A percentile compares a stretch with the other conserved stretches of the same genome.
Evolutionary conservation across 2,329 filamentous ascomycete genomes (phyloP).

Genomic region (Lachnellula hyalina): DNA sequence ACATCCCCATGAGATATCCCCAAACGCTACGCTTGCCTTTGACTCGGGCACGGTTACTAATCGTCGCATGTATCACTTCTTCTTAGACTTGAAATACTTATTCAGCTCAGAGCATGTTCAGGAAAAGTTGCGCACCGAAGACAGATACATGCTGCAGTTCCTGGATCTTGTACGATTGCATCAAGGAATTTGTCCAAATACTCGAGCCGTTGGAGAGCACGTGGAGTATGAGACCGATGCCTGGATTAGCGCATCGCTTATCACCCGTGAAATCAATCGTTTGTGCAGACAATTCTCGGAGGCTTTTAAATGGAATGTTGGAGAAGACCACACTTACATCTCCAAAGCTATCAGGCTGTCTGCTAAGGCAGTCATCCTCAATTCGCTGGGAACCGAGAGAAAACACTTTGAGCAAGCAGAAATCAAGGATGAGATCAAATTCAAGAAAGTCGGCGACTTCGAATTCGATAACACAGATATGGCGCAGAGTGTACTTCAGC

Average conservation of each 20-base stretch:
- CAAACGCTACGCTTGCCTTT: conserved; percentile 81
- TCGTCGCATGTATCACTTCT: conserved; percentile 94
- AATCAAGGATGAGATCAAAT: conserved; percentile 78
- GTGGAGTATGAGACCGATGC: conserved; percentile 97
- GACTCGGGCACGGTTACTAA: conserved; percentile 95
- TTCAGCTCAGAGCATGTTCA: conserved; percentile 86
- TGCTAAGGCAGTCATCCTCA: conserved; percentile 78
- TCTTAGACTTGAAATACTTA: conserved; percentile 86
- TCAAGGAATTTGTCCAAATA: conserved; percentile 93
- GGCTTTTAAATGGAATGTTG: conserved; percentile 67
- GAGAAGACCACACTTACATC: conserved; percentile 62
- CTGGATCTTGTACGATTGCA: conserved; percentile 92
- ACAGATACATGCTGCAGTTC: conserved; percentile 88
- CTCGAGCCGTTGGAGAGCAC: conserved; percentile 87
- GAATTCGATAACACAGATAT: conserved; percentile 60
- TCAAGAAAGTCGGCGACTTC: conserved; percentile 72
- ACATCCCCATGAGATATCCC: conserved; percentile 83
- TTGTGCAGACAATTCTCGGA: conserved; percentile 85
- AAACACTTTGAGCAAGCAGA: conserved; percentile 80
- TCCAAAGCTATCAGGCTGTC: conserved; percentile 66
- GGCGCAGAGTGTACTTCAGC: conserved; percentile 32
- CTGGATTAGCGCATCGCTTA: conserved; percentile 93
- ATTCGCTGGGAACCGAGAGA: conserved; percentile 85
- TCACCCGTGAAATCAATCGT: conserved; percentile 91
- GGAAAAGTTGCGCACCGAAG: conserved; percentile 73